A percentile compares a stretch with the other conserved stretches of the same genome.
These are phyloP conservation scores for Darksidea phi DNA, from an alignment of 495 filamentous ascomycete species.

Conservation along the genomic window DNA sequence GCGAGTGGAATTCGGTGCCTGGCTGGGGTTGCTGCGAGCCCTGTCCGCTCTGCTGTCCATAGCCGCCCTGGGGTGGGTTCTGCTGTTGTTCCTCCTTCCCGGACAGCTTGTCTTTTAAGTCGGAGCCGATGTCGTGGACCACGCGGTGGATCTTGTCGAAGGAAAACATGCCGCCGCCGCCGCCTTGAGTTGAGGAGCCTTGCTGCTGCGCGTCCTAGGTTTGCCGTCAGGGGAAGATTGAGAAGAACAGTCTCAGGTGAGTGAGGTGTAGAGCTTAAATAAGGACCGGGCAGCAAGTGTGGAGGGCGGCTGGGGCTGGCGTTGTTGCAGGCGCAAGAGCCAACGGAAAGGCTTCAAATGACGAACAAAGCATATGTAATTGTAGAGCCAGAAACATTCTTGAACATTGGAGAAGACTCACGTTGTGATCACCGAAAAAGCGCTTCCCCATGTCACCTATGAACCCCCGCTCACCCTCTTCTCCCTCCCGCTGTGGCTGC, in stretches of 20 bases:
- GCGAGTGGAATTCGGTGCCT: slow-evolving; percentile 45
- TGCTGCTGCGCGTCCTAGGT: slow-evolving; percentile 39
- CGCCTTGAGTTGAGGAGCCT: slow-evolving; percentile 13
- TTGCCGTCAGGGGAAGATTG: slow-evolving; percentile 27
- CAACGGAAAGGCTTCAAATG: not conserved
- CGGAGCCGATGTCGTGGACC: slow-evolving; percentile 52
- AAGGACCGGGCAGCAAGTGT: not conserved
- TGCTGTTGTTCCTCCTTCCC: slow-evolving; percentile 27
- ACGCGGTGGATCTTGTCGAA: slow-evolving; percentile 58
- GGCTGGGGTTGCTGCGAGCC: slow-evolving; percentile 4
- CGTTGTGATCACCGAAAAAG: slow-evolving; percentile 34
- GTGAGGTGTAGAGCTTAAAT: slow-evolving; percentile 10
- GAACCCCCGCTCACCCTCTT: slow-evolving; percentile 52
- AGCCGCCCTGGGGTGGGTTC: slow-evolving; percentile 18
- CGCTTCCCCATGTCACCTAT: slow-evolving; percentile 55
- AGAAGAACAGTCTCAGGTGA: not conserved
- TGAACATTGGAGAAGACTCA: slow-evolving; percentile 19
- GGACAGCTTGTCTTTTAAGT: slow-evolving; percentile 52
- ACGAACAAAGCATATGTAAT: not conserved
- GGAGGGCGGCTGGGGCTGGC: not conserved
- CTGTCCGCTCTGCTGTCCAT: not conserved
- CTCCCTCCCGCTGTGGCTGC: slow-evolving; percentile 38
- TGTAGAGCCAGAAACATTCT: not conserved
- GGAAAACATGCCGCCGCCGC: slow-evolving; percentile 48
- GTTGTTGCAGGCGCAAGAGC: not conserved